A percentile compares a stretch with the other conserved stretches of the same genome.
Evolutionary conservation across 108 stramenopile genomes (phyloP).

Genomic region (Stephanodiscus minutulus): DNA sequence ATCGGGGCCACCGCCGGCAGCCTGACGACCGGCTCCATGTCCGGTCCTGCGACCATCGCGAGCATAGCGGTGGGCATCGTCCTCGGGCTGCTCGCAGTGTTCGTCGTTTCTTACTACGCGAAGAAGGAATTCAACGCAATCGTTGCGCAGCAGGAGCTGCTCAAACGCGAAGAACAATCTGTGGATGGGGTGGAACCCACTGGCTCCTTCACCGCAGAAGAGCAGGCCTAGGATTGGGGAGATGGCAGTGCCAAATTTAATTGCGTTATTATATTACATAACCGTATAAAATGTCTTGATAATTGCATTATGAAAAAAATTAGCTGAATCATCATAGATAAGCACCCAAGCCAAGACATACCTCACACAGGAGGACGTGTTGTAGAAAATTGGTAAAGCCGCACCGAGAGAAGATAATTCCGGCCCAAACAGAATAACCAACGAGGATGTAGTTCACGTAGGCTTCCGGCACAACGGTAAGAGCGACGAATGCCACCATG

Average conservation of each 20-base stretch:
- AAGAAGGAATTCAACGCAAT: conserved; percentile 70
- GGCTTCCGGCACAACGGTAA: conserved; percentile 59
- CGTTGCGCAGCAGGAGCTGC: conserved; percentile 22
- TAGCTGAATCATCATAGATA: conserved; percentile 52
- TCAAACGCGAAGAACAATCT: neutral
- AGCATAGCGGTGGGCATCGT: conserved; percentile 58
- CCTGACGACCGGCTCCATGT: conserved; percentile 37
- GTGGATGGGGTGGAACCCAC: neutral
- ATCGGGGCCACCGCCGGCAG: conserved; percentile 73
- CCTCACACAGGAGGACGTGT: conserved; percentile 61
- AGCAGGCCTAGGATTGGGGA: neutral
- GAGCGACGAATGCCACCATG: conserved; percentile 48
- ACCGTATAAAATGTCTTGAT: neutral
- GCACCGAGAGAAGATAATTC: conserved; percentile 36
- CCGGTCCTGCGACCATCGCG: conserved; percentile 27
- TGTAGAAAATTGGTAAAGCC: conserved; percentile 77
- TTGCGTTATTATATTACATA: neutral
- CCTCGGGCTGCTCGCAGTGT: conserved; percentile 62
- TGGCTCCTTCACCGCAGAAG: neutral
- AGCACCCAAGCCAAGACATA: conserved; percentile 61
- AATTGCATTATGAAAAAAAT: neutral
- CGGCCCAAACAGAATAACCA: conserved; percentile 51
- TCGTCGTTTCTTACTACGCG: conserved; percentile 67
- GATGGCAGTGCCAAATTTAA: neutral
- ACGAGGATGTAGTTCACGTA: conserved; percentile 60